Percentiles rank a stretch among this genome's conserved stretches.
Conservation (phyloP, 768 basidiomycete genomes). For the Pisolithus microcarpus region DNA sequence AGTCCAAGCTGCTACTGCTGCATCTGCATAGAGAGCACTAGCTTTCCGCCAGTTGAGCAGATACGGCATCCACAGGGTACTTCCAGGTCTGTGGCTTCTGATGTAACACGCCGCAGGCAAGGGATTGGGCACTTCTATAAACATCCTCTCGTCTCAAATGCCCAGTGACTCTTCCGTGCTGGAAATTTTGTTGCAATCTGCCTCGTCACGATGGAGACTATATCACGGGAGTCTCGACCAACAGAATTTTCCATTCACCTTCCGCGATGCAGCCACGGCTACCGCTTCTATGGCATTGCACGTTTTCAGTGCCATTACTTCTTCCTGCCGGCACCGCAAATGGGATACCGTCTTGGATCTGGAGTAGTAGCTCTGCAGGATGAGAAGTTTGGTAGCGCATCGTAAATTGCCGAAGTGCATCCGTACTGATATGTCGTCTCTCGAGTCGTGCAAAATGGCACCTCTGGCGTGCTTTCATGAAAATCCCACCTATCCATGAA, state of each 20-base stretch:
- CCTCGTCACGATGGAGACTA: neutral
- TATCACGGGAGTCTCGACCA: neutral
- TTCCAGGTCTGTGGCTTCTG: conserved; percentile 1
- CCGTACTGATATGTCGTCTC: neutral
- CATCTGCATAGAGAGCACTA: too few species aligned
- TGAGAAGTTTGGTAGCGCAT: neutral
- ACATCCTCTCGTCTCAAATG: neutral
- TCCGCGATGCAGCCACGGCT: neutral
- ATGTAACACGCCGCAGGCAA: neutral
- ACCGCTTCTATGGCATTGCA: neutral
- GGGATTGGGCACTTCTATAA: neutral
- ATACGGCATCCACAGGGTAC: neutral
- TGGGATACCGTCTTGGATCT: neutral
- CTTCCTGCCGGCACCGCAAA: neutral
- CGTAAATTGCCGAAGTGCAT: neutral
- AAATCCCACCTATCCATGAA: neutral
- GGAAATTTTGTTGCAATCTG: too few species aligned
- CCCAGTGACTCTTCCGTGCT: neutral
- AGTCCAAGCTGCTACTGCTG: neutral
- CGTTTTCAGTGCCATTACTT: neutral
- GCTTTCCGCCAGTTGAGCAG: too few species aligned
- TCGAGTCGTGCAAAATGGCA: neutral
- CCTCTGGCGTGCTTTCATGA: neutral
- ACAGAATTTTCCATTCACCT: neutral
- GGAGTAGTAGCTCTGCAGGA: neutral